Conservation (phyloP, 1,139 yeast species). For the Pichia sp. region DNA sequence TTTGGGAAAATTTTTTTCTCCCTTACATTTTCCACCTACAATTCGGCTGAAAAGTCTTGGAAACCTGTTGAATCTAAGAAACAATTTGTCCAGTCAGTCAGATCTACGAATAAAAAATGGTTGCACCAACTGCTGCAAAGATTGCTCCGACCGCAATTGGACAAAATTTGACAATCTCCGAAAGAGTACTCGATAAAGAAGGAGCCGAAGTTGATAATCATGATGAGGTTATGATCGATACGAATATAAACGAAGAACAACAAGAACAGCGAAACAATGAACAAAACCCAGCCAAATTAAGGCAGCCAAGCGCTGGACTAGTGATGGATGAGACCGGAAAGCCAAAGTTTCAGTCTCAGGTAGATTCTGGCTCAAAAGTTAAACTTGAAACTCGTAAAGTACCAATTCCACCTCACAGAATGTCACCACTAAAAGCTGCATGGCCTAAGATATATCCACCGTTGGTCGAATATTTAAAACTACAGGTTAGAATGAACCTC, state of each 20-base stretch:
- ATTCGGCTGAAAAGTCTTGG: neutral
- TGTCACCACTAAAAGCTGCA: slow-evolving; percentile 81
- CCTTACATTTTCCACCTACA: neutral
- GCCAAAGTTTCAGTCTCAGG: slow-evolving; percentile 79
- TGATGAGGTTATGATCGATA: slow-evolving; percentile 71
- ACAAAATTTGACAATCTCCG: neutral
- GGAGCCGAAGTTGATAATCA: slow-evolving; percentile 14
- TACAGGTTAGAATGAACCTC: slow-evolving; percentile 94
- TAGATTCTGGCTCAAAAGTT: slow-evolving; percentile 61
- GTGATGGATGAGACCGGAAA: slow-evolving; percentile 84
- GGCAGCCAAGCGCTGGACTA: slow-evolving; percentile 38
- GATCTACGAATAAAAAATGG: slow-evolving; percentile 25
- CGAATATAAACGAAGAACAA: slow-evolving; percentile 37
- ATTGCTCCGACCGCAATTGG: slow-evolving; percentile 18
- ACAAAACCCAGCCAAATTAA: slow-evolving; percentile 34
- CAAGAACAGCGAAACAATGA: slow-evolving; percentile 23
- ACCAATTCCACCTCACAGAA: slow-evolving; percentile 93
- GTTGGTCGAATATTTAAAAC: slow-evolving; percentile 84
- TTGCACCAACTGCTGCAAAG: slow-evolving; percentile 41
- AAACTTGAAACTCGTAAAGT: slow-evolving; percentile 84
- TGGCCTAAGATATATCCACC: slow-evolving; percentile 98
- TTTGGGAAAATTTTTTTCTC: slow-evolving; percentile 1
- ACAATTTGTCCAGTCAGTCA: no score
- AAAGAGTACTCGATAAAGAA: neutral
- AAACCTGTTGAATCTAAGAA: no score